Conservation (phyloP, 768 basidiomycete genomes). For the Leccinum pellstonianum region DNA sequence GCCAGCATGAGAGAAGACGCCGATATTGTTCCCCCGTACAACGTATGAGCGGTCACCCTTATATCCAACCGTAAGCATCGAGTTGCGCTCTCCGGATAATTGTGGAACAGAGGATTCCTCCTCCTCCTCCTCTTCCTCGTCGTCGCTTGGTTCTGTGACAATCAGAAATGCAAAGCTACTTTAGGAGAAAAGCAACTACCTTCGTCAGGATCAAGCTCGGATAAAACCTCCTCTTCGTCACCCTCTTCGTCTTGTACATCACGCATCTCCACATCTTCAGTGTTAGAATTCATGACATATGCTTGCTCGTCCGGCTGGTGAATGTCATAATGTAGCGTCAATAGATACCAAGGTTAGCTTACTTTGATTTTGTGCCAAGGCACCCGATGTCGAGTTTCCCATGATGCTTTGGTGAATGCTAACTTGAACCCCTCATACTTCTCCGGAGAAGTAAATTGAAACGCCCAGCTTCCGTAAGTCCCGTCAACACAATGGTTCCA, state of each 20-base stretch:
- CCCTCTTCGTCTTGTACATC: slow-evolving; percentile 73
- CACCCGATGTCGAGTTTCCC: slow-evolving; percentile 74
- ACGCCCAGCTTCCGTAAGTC: slow-evolving; percentile 74
- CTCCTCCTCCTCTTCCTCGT: slow-evolving; percentile 30
- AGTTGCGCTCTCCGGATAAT: slow-evolving; percentile 68
- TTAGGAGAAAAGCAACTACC: slow-evolving; percentile 38
- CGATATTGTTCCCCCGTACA: slow-evolving; percentile 87
- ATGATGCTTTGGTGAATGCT: slow-evolving; percentile 67
- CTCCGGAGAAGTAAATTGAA: slow-evolving; percentile 60
- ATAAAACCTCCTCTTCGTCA: slow-evolving; percentile 74
- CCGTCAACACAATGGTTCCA: slow-evolving; percentile 78
- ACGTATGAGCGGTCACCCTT: slow-evolving; percentile 95
- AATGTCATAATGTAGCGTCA: background rate
- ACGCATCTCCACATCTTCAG: slow-evolving; percentile 87
- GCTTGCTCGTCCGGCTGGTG: slow-evolving; percentile 76
- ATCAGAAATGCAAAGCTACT: slow-evolving; percentile 3
- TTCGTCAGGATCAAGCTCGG: slow-evolving; percentile 63
- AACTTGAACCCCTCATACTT: slow-evolving; percentile 59
- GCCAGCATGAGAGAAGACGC: slow-evolving; percentile 77
- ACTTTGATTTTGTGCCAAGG: slow-evolving; percentile 85
- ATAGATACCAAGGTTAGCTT: slow-evolving; percentile 10
- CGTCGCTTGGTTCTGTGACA: slow-evolving; percentile 47
- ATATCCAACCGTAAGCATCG: slow-evolving; percentile 90
- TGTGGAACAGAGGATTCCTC: slow-evolving; percentile 38
- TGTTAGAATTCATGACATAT: slow-evolving; percentile 73